Evolutionary conservation across 306 rosid species (phyloP).

Genomic region (Castanea mollissima): DNA sequence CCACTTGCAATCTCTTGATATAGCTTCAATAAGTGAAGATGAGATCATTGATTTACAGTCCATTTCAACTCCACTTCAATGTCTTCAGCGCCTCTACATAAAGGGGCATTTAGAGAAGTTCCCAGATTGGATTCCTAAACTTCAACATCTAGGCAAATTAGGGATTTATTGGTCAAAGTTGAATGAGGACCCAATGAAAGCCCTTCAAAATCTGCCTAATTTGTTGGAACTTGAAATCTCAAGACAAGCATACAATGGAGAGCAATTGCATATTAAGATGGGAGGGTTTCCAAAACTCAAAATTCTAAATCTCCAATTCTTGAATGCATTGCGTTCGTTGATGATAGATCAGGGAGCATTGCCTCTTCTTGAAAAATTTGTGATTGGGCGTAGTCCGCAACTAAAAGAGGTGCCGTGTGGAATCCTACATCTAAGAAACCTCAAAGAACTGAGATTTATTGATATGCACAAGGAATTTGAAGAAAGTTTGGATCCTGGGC

Average conservation of each 20-base stretch:
- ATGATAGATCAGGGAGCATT: neutral
- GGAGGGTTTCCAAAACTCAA: neutral
- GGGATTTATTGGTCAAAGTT: neutral
- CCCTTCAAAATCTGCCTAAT: neutral
- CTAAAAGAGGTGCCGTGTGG: neutral
- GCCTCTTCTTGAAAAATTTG: neutral
- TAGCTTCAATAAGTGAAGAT: neutral
- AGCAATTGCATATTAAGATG: neutral
- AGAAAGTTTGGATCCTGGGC: neutral
- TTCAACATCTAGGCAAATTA: neutral
- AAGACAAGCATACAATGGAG: neutral
- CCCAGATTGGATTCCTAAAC: conserved; percentile 8
- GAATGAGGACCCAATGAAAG: neutral
- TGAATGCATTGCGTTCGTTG: neutral
- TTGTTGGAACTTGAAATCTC: neutral
- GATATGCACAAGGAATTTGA: neutral
- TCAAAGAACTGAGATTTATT: neutral
- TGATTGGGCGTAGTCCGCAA: neutral
- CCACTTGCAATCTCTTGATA: neutral
- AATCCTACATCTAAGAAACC: neutral
- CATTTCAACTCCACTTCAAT: neutral
- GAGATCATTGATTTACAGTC: conserved; percentile 9
- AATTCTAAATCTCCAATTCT: neutral
- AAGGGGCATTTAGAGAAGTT: neutral
- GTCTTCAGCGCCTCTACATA: neutral